phyloP scores from a whole-genome alignment of 73 alveolate species.

The Paramecium caudatum region DNA sequence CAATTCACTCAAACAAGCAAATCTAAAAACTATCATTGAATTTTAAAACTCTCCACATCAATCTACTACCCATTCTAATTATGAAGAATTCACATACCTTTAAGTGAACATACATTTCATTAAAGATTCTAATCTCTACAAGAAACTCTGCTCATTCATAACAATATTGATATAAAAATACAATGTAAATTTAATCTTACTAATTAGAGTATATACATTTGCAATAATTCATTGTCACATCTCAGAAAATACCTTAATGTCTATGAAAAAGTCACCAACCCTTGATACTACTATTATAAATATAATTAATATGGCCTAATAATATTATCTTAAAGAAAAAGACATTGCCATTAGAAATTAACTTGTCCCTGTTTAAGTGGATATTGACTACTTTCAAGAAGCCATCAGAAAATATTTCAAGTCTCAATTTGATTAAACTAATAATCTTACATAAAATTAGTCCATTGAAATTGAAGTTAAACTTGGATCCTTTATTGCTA shows the following conservation, averaged over 20 bases:
- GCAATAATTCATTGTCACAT: constrained; percentile 44
- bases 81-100: constrained; percentile 5
- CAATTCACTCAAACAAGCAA: constrained; percentile 4
- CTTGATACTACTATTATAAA: too few species aligned
- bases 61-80: neutral
- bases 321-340: constrained; percentile 24
- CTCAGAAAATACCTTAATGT: constrained; percentile 21
- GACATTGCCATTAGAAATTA: constrained; percentile 18
- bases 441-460: too few species aligned
- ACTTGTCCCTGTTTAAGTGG: neutral
- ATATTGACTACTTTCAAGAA: neutral
- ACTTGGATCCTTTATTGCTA: constrained; percentile 22
- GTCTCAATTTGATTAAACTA: neutral
- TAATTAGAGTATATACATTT: constrained; percentile 21
- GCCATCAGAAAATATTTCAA: neutral
- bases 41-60: neutral
- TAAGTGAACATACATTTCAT: neutral
- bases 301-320: too few species aligned
- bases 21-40: constrained; percentile 21
- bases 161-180: neutral
- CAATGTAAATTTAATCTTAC: neutral
- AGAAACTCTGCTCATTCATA: constrained; percentile 11
- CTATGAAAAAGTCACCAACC: neutral
- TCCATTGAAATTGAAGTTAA: constrained; percentile 52
- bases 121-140: neutral